Percentiles rank a stretch among this genome's conserved stretches.
Evolutionary conservation across 352 stramenopile genomes (phyloP).

Genomic region (Stephanocyclus meneghinianus): DNA sequence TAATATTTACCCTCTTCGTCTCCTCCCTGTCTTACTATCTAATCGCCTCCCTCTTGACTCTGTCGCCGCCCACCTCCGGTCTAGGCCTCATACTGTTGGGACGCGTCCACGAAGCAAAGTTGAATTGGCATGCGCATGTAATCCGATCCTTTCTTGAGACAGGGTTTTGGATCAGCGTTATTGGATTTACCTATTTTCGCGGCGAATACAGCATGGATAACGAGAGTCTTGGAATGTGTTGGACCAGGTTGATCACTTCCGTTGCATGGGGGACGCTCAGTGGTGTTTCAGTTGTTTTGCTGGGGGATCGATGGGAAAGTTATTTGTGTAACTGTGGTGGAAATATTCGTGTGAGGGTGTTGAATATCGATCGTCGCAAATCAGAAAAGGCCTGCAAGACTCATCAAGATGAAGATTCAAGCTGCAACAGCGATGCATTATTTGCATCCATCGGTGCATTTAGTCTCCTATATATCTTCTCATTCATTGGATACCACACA

Average conservation of each 20-base stretch:
- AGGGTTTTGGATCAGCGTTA: slow-evolving; percentile 14
- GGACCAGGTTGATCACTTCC: not conserved
- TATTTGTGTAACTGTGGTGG: not conserved
- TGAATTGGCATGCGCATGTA: slow-evolving; percentile 16
- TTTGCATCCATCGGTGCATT: slow-evolving; percentile 12
- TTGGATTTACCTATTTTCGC: slow-evolving; percentile 7
- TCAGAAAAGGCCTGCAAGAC: not conserved
- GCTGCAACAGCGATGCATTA: not conserved
- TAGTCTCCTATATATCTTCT: slow-evolving; percentile 12
- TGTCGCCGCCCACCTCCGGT: slow-evolving; percentile 4
- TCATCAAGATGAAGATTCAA: not conserved
- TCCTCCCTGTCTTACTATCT: slow-evolving; percentile 10
- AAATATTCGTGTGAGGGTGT: not conserved
- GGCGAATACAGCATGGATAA: not conserved
- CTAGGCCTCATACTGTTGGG: slow-evolving; percentile 1
- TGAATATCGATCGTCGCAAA: not conserved
- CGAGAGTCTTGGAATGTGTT: not conserved
- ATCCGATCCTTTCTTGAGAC: slow-evolving; percentile 11
- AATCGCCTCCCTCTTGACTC: not conserved
- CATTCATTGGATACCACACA: slow-evolving; percentile 13
- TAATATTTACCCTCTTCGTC: not conserved
- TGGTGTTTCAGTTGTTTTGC: slow-evolving; percentile 11
- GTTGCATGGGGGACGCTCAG: slow-evolving; percentile 8
- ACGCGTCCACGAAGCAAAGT: slow-evolving; percentile 13
- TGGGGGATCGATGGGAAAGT: slow-evolving; percentile 2